These are phyloP conservation scores for Parathielavia hyrcaniae DNA, from an alignment of 495 filamentous ascomycete species.

Conservation along the genomic window DNA sequence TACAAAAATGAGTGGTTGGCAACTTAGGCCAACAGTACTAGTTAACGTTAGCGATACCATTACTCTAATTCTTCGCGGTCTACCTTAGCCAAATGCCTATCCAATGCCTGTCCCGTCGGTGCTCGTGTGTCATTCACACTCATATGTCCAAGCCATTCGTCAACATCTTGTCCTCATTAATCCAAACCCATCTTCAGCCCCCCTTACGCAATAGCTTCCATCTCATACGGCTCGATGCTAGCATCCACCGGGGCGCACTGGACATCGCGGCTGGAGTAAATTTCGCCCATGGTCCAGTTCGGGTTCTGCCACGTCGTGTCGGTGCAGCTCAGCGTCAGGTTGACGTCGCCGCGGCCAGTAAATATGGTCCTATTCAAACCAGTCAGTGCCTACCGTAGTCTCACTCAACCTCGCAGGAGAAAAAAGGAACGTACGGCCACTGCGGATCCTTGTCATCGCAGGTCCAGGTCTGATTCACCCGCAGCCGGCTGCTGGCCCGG, in stretches of 20 bases:
- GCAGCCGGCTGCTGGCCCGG: conserved; percentile 27
- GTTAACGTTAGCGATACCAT: too few species aligned
- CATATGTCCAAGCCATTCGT: background rate
- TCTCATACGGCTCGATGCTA: conserved; percentile 28
- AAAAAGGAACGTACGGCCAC: conserved; percentile 34
- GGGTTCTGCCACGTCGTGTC: conserved; percentile 35
- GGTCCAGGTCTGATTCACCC: conserved; percentile 41
- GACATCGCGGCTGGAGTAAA: conserved; percentile 36
- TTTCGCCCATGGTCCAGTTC: conserved; percentile 39
- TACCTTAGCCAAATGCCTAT: too few species aligned
- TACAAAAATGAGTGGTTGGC: too few species aligned
- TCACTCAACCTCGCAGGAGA: background rate
- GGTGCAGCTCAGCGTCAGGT: conserved; percentile 33
- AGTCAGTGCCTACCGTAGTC: conserved; percentile 10
- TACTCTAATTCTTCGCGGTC: background rate
- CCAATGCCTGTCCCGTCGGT: too few species aligned
- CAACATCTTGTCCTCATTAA: conserved; percentile 8
- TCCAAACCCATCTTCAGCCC: background rate
- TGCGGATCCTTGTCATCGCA: conserved; percentile 35
- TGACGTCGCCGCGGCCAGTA: conserved; percentile 30
- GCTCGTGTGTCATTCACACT: background rate
- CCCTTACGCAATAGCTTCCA: conserved; percentile 34
- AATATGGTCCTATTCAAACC: conserved; percentile 30
- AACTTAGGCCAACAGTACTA: too few species aligned
- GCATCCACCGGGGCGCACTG: conserved; percentile 30